These are phyloP conservation scores for Trifolium repens DNA, from an alignment of 306 rosid species.

Conservation along the genomic window DNA sequence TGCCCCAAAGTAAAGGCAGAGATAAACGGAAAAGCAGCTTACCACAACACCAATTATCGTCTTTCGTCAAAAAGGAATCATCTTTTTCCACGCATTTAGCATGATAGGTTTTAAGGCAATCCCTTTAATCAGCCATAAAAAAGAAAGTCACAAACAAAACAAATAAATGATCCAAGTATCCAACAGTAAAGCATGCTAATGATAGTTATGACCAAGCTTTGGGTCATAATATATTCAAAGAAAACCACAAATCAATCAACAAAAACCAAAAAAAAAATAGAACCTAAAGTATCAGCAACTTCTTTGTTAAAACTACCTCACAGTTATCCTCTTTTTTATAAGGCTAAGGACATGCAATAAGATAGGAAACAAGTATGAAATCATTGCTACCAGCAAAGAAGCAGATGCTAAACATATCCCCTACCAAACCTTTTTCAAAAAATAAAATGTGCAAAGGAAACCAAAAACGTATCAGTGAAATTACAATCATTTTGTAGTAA, in stretches of 20 bases:
- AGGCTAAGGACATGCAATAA: too few species aligned
- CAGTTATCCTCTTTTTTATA: not conserved
- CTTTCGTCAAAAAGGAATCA: constrained; percentile 48
- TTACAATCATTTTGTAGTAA: too few species aligned
- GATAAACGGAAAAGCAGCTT: constrained; percentile 49
- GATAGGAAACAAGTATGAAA: too few species aligned
- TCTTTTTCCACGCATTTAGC: constrained; percentile 61
- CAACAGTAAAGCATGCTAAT: constrained; percentile 20
- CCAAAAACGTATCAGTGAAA: too few species aligned
- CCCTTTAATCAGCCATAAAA: constrained; percentile 50
- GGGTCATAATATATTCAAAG: not conserved
- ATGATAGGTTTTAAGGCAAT: constrained; percentile 77
- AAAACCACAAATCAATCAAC: not conserved
- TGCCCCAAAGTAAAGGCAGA: constrained; percentile 17
- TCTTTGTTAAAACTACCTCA: constrained; percentile 26
- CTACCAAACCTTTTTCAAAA: too few species aligned
- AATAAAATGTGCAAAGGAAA: too few species aligned
- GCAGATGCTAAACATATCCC: too few species aligned
- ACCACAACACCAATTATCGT: constrained; percentile 58
- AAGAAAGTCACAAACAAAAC: constrained; percentile 20
- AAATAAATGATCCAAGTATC: constrained; percentile 29
- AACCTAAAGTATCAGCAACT: constrained; percentile 20
- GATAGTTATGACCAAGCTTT: not conserved
- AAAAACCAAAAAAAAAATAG: not conserved
- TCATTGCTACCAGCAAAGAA: too few species aligned